These are phyloP conservation scores for Recurvomyces mirabilis DNA, from an alignment of 495 filamentous ascomycete genomes.

Conservation along the genomic window DNA sequence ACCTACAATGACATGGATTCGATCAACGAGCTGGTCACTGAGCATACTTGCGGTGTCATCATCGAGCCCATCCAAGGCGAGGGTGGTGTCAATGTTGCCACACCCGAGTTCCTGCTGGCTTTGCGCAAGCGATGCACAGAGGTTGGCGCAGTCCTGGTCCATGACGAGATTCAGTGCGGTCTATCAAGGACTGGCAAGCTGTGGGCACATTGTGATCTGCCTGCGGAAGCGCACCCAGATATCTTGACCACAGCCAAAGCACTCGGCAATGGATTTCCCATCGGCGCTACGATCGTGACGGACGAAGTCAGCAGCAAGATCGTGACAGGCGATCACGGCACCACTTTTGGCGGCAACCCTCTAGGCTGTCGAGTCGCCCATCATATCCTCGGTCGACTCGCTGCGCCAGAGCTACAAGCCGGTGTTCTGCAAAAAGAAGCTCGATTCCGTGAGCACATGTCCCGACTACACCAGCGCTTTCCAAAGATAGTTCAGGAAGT, in stretches of 20 bases:
- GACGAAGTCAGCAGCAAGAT: conserved; percentile 69
- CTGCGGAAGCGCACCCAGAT: conserved; percentile 76
- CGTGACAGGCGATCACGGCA: conserved; percentile 87
- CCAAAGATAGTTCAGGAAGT: conserved; percentile 66
- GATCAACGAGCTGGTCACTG: conserved; percentile 60
- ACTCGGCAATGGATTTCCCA: conserved; percentile 89
- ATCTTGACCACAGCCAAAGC: conserved; percentile 92
- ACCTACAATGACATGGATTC: conserved; percentile 68
- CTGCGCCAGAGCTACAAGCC: conserved; percentile 51
- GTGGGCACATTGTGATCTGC: conserved; percentile 72
- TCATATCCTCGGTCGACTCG: conserved; percentile 65
- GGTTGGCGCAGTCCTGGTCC: conserved; percentile 80
- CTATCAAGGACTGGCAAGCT: conserved; percentile 72
- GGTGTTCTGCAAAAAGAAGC: conserved; percentile 53
- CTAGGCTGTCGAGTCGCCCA: conserved; percentile 74
- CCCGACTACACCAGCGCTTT: conserved; percentile 50
- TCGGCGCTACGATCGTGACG: conserved; percentile 81
- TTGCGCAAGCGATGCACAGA: conserved; percentile 71
- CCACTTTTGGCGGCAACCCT: conserved; percentile 94
- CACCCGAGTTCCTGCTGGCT: conserved; percentile 64
- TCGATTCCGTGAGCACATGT: conserved; percentile 54
- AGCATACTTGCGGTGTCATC: conserved; percentile 86
- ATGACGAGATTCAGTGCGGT: conserved; percentile 96
- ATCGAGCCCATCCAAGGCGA: conserved; percentile 97
- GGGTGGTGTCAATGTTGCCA: conserved; percentile 79